Percentiles rank a stretch among this genome's conserved stretches.
phyloP scores from a whole-genome alignment of 176 grass and related monocot genomes.

The Bonia amplexicaulis region DNA sequence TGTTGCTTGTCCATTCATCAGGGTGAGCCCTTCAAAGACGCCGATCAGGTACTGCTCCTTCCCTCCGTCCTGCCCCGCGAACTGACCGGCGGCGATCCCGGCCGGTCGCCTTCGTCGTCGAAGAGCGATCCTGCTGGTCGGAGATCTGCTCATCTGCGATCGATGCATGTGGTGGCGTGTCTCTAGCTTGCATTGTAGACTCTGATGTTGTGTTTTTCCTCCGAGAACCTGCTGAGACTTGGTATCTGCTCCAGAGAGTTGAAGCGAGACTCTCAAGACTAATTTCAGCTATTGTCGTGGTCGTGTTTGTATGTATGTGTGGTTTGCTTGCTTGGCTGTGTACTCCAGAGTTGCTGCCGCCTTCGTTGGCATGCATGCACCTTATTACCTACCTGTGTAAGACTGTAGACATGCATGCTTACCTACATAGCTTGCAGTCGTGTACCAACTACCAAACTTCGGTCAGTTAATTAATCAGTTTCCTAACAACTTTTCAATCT shows the following conservation, averaged over 20 bases:
- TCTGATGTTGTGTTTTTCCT: background rate
- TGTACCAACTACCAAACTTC: too few relatives aligned
- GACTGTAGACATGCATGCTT: too few relatives aligned
- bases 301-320: background rate
- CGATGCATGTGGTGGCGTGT: background rate
- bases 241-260: background rate
- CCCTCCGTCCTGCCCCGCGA: background rate
- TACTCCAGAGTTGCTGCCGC: background rate
- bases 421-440: too few relatives aligned
- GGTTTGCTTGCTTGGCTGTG: background rate
- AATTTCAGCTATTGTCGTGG: too few relatives aligned
- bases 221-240: background rate
- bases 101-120: background rate
- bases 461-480: too few relatives aligned
- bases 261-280: too few relatives aligned
- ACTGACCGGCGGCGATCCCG: background rate
- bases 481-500: too few relatives aligned
- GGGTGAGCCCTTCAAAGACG: slow-evolving; percentile 42
- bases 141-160: background rate
- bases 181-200: background rate
- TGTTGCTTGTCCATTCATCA: background rate
- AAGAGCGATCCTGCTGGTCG: background rate
- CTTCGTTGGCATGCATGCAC: too few relatives aligned
- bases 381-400: too few relatives aligned
- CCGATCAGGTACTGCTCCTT: background rate